Base-by-base conservation (phyloP, 768 basidiomycete species). In the Kwoniella europaea region DNA sequence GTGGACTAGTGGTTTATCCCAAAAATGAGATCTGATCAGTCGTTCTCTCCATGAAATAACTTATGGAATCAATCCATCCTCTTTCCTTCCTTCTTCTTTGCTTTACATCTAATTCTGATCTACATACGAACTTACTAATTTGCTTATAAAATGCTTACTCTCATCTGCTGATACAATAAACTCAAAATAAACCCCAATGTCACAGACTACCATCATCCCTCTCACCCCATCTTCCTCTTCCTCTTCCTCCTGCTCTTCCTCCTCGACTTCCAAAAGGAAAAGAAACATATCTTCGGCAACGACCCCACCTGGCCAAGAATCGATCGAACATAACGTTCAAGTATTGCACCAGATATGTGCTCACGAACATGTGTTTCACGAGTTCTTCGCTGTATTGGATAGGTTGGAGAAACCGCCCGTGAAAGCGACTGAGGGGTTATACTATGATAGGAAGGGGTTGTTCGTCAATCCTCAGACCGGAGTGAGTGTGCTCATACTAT, bases 341-440 rank as follows among this genome's bases (percentile, higher is more conserved):
- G 42, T 61, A 42, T 27, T 68, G 18, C 67, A 68, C n/a, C 67
- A 68, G 50, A 6, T 68, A n/a, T 68, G 67, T 29, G 67, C 67
- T 35, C 58, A 50, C 67, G 67, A 68, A 20, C 59, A 68, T 18
- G 29, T 50, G 18, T 68, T 60, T 22, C 67, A 68, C 18, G 58
- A 54, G 42, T 60, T 68, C 35, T 61, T 68, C 27, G 67, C 67
- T n/a, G 20, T 53, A 29, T 42, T 50, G 18, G 35, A 60, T 22
- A 43, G 29, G 7, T 22, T 61, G 24, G 41, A 35, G 20, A 68
- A 68, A 43, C 50, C 67, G 4, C n/a, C 67, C 2, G 20, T 60
- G 2, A 52, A 59, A 60, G 58, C 67, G 10, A 61, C 58, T 1
- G 20, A 35, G 13, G 27, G 27, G 18, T 24, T 60, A 10, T 29